Conservation (phyloP, 345 rosid genomes). For the Citrus unshiu region DNA sequence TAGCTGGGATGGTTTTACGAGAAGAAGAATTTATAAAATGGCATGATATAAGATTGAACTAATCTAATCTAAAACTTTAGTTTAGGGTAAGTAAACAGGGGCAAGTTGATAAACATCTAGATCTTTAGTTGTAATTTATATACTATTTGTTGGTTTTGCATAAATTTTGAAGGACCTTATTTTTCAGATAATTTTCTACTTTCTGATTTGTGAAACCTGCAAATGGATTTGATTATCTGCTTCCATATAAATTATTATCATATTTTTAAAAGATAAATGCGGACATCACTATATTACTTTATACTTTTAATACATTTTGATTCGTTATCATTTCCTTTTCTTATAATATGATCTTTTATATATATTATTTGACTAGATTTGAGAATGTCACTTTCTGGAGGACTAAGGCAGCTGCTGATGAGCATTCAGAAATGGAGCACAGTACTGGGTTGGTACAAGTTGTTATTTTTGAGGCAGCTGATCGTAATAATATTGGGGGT, state of each 20-base stretch:
- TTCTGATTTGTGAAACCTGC: not conserved
- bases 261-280: not conserved
- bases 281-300: not conserved
- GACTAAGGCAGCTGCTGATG: conserved; percentile 43
- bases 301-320: not conserved
- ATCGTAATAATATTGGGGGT: conserved; percentile 92
- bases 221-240: not conserved
- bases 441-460: conserved; percentile 68
- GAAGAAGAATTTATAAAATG: not conserved
- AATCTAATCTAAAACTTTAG: not conserved
- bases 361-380: conserved; percentile 41
- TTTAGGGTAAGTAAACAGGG: not conserved
- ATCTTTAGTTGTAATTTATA: not conserved
- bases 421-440: conserved; percentile 39
- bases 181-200: not conserved
- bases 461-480: conserved; percentile 89
- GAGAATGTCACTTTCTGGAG: conserved; percentile 78
- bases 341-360: not conserved
- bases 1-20: not conserved
- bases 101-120: not conserved
- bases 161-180: too few relatives aligned
- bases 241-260: not conserved
- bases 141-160: not conserved
- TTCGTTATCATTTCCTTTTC: not conserved
- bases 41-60: not conserved